Evolutionary conservation across 306 rosid genomes (phyloP), one percentile per base, ranked within the genome.

Genomic region (Cicer bijugum): DNA sequence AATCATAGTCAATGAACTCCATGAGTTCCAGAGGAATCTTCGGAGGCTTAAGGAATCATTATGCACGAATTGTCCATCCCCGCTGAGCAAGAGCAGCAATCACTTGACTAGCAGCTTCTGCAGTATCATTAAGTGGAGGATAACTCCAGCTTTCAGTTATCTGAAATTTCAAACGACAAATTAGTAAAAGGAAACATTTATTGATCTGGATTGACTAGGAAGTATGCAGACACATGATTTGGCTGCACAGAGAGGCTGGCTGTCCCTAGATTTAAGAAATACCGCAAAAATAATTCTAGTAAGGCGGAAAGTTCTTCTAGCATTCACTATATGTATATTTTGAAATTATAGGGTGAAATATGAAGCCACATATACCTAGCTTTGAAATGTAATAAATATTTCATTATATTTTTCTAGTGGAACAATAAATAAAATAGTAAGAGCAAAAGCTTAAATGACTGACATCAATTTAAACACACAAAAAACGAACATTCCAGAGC

Each of bases 51-150:
- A 37, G 53, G 69, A 59, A 69, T 16, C 51, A 19, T 72, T 71
- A 79, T 20, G 82, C 62, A 48, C 11, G 73, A 75, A 90, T 85
- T 6, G 82, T 84, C 97, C 99, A 91, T 74, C 99, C 97, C 35
- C 86, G 85, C 76, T 80, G 89, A 75, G 92, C 89, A 58, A 94
- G 93, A 10, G 89, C 86, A 40, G 52, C 37, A 12, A 69, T 64
- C 72, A 91, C 93, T 79, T 71, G 80, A 61, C 57, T 75, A 19
- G 96, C 97, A 61, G 96, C 97, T 65, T 88, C 88, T 12, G 89
- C 87, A 4, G 89, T 87, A 85, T 91, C 99, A 68, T 88, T 88
- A 37, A 91, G 91, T 6, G 97, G 96, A 77, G 89, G 71, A 81
- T 94, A 94, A 84, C 84, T 86, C 97, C 99, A 91, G 77, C 83